Base-by-base conservation (phyloP, 2,329 filamentous ascomycete species). In the Pestalotiopsis sp. region DNA sequence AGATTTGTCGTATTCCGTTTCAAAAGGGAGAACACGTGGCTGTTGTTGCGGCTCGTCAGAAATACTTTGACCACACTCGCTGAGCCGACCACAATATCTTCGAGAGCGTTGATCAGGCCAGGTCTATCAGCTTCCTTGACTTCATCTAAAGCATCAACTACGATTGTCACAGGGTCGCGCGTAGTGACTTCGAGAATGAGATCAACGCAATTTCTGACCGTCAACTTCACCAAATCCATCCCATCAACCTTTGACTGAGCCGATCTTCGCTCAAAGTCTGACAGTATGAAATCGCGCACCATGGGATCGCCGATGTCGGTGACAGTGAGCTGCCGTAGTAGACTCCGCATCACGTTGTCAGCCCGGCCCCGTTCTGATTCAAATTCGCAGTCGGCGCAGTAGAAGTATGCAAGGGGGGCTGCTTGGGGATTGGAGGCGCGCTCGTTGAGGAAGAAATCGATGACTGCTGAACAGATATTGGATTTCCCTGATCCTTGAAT, bases 401-500 rank as follows among this genome's bases (percentile, higher is more conserved):
- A 63, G 60, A 63, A 63, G 4, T 39, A 63, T 6, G 60, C 60
- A 14, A 38, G 12, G 7, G 11, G 38, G 14, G 27, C 38, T 63
- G 25, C 11, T 1, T 13, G 0, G 2, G 13, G 36, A 5, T 41
- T 63, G 12, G 20, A 17, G 3, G 1, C 6, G 4, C 4, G 25
- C 36, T 63, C 36, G 4, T 1, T 0, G 9, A 41, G 36, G 5
- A 27, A 41, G 9, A 2, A n/a, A 39, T 23, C 60, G 11, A 39
- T n/a, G 31, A 39, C 38, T 41, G 38, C 36, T 23, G 36, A 38
- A 5, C 36, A 63, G 3, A 63, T 27, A 3, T 63, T 63, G 36
- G 25, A 36, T 41, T 63, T 63, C 2, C 60, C 60, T n/a, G 60
- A 63, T 2, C 60, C 60, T 38, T 36, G 60, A 12, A 63, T 63